Evolutionary conservation across 305 asterid genomes (phyloP).

Genomic region (Ruellia speciosa): DNA sequence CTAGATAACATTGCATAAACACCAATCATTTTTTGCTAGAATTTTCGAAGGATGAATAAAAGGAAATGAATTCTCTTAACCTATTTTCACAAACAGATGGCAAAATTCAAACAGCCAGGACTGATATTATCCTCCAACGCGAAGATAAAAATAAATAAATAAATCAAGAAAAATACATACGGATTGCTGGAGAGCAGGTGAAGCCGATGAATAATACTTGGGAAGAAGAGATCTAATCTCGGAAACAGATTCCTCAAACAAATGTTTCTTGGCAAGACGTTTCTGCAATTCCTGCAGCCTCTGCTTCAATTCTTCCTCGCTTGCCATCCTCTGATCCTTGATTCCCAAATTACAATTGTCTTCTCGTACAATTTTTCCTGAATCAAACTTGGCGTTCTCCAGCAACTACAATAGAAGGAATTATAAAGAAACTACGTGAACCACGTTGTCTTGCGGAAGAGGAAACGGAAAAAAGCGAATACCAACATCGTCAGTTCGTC

Average conservation of each 20-base stretch:
- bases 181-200: conserved; percentile 59
- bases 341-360: background rate
- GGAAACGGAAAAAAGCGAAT: conserved; percentile 24
- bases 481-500: too few relatives aligned
- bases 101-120: background rate
- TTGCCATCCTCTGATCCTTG: conserved; percentile 27
- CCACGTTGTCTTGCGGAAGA: conserved; percentile 31
- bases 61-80: background rate
- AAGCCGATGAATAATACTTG: conserved; percentile 58
- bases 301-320: conserved; percentile 43
- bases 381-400: background rate
- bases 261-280: conserved; percentile 62
- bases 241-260: conserved; percentile 70
- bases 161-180: conserved; percentile 31
- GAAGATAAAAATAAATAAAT: background rate
- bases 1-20: too few relatives aligned
- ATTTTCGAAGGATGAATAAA: background rate
- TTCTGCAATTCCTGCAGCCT: conserved; percentile 66
- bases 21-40: background rate
- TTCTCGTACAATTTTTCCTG: background rate
- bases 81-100: background rate
- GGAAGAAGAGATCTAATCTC: conserved; percentile 60
- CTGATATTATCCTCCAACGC: background rate
- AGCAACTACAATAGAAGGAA: background rate
- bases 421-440: conserved; percentile 1